Conservation (phyloP, 176 grass and related monocot species). For the Tuctoria greenei region DNA sequence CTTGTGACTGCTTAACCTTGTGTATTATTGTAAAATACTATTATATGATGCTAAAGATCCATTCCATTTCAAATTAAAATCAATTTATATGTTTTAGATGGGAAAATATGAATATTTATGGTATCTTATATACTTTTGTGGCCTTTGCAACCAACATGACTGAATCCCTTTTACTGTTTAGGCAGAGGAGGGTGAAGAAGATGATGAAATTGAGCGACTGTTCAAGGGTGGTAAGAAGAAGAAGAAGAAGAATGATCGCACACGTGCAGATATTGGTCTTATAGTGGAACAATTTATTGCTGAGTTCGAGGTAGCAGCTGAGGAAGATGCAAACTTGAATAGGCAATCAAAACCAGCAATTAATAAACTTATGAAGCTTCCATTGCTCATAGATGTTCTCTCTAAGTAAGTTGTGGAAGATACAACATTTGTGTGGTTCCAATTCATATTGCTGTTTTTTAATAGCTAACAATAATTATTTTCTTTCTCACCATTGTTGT, state of each 20-base stretch:
- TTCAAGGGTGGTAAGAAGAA: slow-evolving; percentile 87
- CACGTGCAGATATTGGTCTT: slow-evolving; percentile 83
- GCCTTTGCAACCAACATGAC: not conserved
- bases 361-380: slow-evolving; percentile 95
- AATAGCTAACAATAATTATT: slow-evolving; percentile 15
- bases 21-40: not conserved
- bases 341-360: slow-evolving; percentile 93
- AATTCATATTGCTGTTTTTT: not conserved
- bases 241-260: slow-evolving; percentile 87
- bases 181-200: slow-evolving; percentile 88
- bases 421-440: not conserved
- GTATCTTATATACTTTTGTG: slow-evolving; percentile 3
- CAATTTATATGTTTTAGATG: not conserved
- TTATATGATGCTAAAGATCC: not conserved
- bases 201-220: slow-evolving; percentile 83
- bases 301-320: slow-evolving; percentile 85
- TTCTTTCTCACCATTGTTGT: slow-evolving; percentile 19
- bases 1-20: not conserved
- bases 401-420: slow-evolving; percentile 74
- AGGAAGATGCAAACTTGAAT: slow-evolving; percentile 95
- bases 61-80: not conserved
- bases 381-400: slow-evolving; percentile 86
- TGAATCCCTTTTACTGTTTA: slow-evolving; percentile 31
- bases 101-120: not conserved
- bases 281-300: slow-evolving; percentile 95